Percentiles rank a stretch among this genome's conserved stretches.
These are phyloP conservation scores for Ceratocystis diversiconidia DNA, from an alignment of 2,329 filamentous ascomycete genomes.

Conservation along the genomic window DNA sequence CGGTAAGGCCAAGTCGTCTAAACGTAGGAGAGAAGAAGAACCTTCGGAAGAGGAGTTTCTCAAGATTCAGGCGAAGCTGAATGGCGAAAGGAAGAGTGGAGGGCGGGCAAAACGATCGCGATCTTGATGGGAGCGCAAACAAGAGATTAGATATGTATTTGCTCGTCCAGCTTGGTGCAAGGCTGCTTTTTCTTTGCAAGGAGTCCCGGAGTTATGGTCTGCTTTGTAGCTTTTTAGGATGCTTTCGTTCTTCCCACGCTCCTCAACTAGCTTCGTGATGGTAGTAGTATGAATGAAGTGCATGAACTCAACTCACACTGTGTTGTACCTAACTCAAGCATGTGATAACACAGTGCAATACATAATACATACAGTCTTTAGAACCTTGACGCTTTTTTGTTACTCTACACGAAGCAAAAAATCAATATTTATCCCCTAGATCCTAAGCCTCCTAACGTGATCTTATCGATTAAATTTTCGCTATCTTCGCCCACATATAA, in stretches of 20 bases:
- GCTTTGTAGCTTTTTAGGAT: background rate
- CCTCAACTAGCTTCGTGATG: no score
- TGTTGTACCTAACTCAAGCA: background rate
- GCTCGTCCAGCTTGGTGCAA: background rate
- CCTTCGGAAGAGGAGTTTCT: conserved; percentile 46
- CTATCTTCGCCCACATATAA: no score
- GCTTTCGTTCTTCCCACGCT: no score
- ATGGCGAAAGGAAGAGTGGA: conserved; percentile 27
- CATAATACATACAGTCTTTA: background rate
- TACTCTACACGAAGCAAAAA: background rate
- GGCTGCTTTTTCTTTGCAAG: background rate
- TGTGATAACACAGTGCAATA: background rate
- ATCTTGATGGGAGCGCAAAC: background rate
- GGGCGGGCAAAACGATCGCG: conserved; percentile 6
- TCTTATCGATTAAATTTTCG: no score
- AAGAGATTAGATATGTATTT: background rate
- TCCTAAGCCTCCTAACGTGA: no score
- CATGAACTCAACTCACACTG: background rate
- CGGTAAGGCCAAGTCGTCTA: conserved; percentile 18
- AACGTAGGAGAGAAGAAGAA: conserved; percentile 40
- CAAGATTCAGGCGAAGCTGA: conserved; percentile 21
- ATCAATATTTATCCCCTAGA: no score
- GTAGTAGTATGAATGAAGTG: background rate
- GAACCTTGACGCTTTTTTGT: background rate
- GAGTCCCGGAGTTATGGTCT: background rate